Evolutionary conservation across 2,329 filamentous ascomycete species (phyloP), one percentile per base, ranked within the genome.

Genomic region (Alternaria burnsii): DNA sequence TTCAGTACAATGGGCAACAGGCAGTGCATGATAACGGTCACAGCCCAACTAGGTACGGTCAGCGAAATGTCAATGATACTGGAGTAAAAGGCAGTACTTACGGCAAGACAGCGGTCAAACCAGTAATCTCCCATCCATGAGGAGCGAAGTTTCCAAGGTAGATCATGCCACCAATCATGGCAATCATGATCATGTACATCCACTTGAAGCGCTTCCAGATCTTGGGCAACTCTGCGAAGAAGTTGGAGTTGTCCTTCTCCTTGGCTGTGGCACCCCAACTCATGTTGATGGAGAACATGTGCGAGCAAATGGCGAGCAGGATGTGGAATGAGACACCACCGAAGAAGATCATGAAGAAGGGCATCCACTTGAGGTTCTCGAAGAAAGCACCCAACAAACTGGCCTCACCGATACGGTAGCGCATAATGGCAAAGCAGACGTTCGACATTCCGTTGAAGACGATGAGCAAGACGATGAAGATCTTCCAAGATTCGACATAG

Each of bases 271-370:
- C 88, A 52, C 91, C 91, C 91, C 92, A 94, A 3, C 86, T 88
- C 90, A 94, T 94, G 79, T 94, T 85, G 73, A 94, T 88, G 80
- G 91, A 88, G 75, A 94, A 92, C 88, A 94, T 92, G 81, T 95
- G 92, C 2, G 89, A 84, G 46, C 94, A 81, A 50, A 95, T 83
- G 5, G 92, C 92, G 77, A 93, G 89, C 28, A 88, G 91, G 58
- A 95, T 87, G 80, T 94, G 91, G 51, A 95, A 86, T 1, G 89
- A 91, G 46, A 94, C 83, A 34, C 92, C 92, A 51, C 92, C 91
- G 24, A 95, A 83, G 84, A 94, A 95, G 76, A 94, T 89, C 66
- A 89, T 88, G 54, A 93, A 83, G 81, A 88, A 82, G 8, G 84
- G 83, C 46, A 86, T 83, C 87, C 87, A 89, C 70, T 86, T 88